A percentile compares a stretch with the other conserved stretches of the same genome.
Evolutionary conservation across 2,329 filamentous ascomycete genomes (phyloP).

Genomic region (Orbilia blumenaviensis): DNA sequence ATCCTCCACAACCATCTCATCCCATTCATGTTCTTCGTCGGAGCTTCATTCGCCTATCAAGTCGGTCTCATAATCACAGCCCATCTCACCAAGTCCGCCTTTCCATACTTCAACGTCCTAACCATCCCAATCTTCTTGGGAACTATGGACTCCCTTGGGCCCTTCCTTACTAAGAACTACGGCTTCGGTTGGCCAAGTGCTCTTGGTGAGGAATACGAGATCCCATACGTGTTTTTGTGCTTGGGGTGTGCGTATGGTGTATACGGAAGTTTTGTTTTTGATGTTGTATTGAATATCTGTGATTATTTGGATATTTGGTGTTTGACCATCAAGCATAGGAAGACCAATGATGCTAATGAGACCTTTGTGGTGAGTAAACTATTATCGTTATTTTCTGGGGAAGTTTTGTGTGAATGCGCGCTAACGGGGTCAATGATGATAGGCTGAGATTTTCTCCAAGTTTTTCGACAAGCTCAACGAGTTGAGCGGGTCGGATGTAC

Average conservation of each 20-base stretch:
- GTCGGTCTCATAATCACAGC: slow-evolving; percentile 96
- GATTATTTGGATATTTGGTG: slow-evolving; percentile 99
- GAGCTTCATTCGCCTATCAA: slow-evolving; percentile 90
- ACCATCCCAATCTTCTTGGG: slow-evolving; percentile 79
- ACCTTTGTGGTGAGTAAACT: slow-evolving; percentile 47
- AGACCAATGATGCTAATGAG: slow-evolving; percentile 45
- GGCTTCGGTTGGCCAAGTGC: slow-evolving; percentile 76
- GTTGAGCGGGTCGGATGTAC: slow-evolving; percentile 28
- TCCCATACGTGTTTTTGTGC: slow-evolving; percentile 88
- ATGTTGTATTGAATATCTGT: slow-evolving; percentile 97
- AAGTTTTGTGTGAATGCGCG: not conserved
- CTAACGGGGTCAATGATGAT: slow-evolving; percentile 13
- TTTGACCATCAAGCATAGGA: slow-evolving; percentile 86
- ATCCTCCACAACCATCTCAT: slow-evolving; percentile 85
- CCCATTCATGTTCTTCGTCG: slow-evolving; percentile 87
- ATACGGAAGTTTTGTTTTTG: slow-evolving; percentile 97
- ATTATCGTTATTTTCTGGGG: not conserved
- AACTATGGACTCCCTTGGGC: slow-evolving; percentile 81
- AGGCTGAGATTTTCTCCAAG: slow-evolving; percentile 46
- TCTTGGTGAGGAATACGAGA: slow-evolving; percentile 81
- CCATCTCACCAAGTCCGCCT: slow-evolving; percentile 84
- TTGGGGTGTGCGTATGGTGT: slow-evolving; percentile 84
- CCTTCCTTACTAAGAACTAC: slow-evolving; percentile 68
- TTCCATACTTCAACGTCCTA: slow-evolving; percentile 90
- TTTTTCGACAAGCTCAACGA: slow-evolving; percentile 40